Evolutionary conservation across 805 yeast species (phyloP), one percentile per base, ranked within the genome.

Genomic region (Zygotorulaspora danielsina): DNA sequence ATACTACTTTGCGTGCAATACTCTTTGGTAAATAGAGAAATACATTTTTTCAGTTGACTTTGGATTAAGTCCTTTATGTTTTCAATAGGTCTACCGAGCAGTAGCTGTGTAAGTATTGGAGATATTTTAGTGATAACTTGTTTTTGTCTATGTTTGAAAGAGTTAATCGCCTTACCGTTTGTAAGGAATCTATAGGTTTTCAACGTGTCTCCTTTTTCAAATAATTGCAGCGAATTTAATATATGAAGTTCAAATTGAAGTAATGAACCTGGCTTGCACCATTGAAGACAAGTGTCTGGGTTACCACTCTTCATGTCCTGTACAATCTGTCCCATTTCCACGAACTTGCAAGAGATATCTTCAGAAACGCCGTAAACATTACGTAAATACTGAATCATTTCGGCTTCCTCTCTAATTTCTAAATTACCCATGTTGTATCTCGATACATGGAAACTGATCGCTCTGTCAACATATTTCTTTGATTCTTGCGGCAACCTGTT

Each of bases 1-100:
- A 76, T 55, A 2, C 78, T 75, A 13, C 73, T 56, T 24, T 64
- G 46, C 0, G 72, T 54, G 50, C 82, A 76, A 46, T 67, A 79
- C 39, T 73, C 76, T 36, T 69, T 65, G 2, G 75, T 63, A 41
- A 79, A 70, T 22, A 65, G 43, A 2, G 57, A 43, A 3, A 41
- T 57, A 40, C 50, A 60, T 26, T 41, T 59, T 25, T 39, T 51
- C 28, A 48, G 47, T 45, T 40, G 50, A 13, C 25, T 45, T 36
- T 35, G 42, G 36, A 53, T 55, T 41, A 20, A 61, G 56, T 6
- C 57, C 48, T 22, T 49, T 10, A 53, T 34, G 22, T 48, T 41
- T 3, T 39, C 36, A 19, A 55, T 42, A 12, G 51, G 36, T 6
- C 51, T 38, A 5, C 49, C 46, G 7, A 57, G 42, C 12, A 63